Base-by-base conservation (phyloP, 306 rosid genomes). In the Vigna radiata region DNA sequence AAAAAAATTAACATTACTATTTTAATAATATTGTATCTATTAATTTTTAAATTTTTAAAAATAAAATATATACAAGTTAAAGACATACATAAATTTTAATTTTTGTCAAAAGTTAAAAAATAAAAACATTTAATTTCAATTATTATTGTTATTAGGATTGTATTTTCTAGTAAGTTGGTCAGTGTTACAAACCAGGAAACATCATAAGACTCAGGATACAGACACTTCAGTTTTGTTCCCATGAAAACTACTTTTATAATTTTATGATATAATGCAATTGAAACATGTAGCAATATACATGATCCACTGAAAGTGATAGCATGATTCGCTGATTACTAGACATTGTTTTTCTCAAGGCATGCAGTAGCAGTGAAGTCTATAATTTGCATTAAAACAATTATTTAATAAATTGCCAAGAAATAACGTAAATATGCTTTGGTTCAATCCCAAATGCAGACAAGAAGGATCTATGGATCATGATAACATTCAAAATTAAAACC, bases 401-500 rank as follows among this genome's bases (percentile, higher is more conserved):
- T 47, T 50, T 14, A 61, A 25, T 69, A 29, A 62, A 70, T 70
- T 59, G 29, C 48, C 58, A 75, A 73, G 15, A 48, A 47, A 73
- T 13, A 58, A 14, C 3, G 66, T n/a, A 74, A 69, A 39, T 31
- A 70, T 69, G 73, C 55, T 70, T 70, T 23, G 69, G 13, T 56
- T 19, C 56, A 70, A 69, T 48, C 55, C 29, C 48, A 48, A 72
- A 65, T 13, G 58, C 46, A 63, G 50, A 70, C 48, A 54, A 29
- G 43, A 36, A 19, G 29, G 47, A 31, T 29, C 41, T 72, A 60
- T 25, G 5, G 72, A 43, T 1, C 61, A 55, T 11, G 37, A 65
- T 4, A 66, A 46, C 64, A 56, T 55, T n/a, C 69, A 61, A 82
- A 54, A n/a, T 89, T 79, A 90, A 76, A 89, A 93, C 0, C 86